Evolutionary conservation across 768 basidiomycete species (phyloP).

Genomic region (Tylopilus subfusipes): DNA sequence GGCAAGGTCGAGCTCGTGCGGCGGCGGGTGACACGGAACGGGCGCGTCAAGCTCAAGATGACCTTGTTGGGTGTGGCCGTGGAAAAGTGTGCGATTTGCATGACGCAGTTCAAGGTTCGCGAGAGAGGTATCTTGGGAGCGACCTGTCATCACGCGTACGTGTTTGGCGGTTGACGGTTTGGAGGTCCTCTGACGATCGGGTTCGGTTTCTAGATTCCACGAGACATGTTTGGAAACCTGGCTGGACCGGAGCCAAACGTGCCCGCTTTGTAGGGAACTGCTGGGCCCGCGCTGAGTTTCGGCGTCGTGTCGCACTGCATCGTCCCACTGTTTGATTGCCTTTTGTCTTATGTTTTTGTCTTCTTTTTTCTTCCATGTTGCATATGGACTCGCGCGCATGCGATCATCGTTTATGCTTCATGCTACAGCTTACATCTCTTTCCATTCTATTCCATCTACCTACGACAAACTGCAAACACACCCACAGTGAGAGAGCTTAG

Average conservation of each 20-base stretch:
- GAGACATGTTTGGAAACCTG: constrained; percentile 60
- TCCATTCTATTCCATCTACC: constrained; percentile 3
- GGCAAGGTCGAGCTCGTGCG: constrained; percentile 56
- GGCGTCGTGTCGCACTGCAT: not conserved
- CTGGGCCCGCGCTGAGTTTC: constrained; percentile 30
- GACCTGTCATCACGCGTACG: constrained; percentile 56
- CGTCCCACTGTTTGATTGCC: not conserved
- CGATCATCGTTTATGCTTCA: constrained; percentile 7
- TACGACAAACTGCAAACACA: constrained; percentile 4
- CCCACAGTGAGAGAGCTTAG: not conserved
- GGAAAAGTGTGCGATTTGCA: constrained; percentile 70
- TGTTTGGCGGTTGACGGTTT: too few species aligned
- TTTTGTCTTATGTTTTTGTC: not conserved
- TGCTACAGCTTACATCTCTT: constrained; percentile 11
- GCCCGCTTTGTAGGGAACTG: constrained; percentile 60
- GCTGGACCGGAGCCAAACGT: constrained; percentile 57
- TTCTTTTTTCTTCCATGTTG: not conserved
- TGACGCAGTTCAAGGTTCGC: constrained; percentile 61
- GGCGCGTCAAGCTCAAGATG: constrained; percentile 70
- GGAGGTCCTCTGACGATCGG: not conserved
- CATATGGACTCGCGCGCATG: constrained; percentile 11
- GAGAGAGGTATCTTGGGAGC: constrained; percentile 56
- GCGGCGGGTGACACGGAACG: constrained; percentile 56
- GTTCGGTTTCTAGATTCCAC: constrained; percentile 44
- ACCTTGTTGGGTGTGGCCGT: constrained; percentile 59